Evolutionary conservation across 129 eudicot species (phyloP).

Genomic region (carrot (Daucus carota)): DNA sequence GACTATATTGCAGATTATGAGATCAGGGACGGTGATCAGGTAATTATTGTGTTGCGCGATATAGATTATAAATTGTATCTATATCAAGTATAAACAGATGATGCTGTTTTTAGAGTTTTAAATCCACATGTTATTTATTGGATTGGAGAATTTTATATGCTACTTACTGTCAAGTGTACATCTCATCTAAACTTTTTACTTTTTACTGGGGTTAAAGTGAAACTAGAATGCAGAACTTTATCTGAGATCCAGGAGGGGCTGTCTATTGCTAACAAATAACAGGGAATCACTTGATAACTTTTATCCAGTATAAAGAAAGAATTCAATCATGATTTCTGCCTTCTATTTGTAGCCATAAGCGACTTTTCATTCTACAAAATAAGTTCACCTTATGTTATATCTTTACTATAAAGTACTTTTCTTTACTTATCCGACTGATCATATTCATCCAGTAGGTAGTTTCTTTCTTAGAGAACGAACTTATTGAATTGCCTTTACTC

Average conservation of each 20-base stretch:
- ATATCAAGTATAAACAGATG: background rate
- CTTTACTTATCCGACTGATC: background rate
- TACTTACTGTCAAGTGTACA: background rate
- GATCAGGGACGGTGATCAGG: constrained; percentile 15
- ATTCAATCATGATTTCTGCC: background rate
- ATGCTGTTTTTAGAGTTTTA: background rate
- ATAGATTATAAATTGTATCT: background rate
- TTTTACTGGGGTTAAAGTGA: background rate
- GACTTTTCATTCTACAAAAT: background rate
- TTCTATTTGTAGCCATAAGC: background rate
- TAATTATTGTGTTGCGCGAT: background rate
- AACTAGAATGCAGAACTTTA: background rate
- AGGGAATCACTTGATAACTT: background rate
- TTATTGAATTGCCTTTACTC: background rate
- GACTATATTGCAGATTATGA: constrained; percentile 11
- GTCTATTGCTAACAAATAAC: background rate
- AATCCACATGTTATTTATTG: background rate
- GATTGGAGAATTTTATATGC: background rate
- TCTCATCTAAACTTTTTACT: background rate
- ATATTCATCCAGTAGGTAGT: background rate
- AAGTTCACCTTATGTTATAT: background rate
- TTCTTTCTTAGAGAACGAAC: background rate
- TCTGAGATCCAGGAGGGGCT: background rate
- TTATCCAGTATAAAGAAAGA: background rate
- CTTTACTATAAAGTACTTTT: background rate